These are phyloP conservation scores for Ruellia speciosa DNA, from an alignment of 305 asterid genomes.

Conservation along the genomic window DNA sequence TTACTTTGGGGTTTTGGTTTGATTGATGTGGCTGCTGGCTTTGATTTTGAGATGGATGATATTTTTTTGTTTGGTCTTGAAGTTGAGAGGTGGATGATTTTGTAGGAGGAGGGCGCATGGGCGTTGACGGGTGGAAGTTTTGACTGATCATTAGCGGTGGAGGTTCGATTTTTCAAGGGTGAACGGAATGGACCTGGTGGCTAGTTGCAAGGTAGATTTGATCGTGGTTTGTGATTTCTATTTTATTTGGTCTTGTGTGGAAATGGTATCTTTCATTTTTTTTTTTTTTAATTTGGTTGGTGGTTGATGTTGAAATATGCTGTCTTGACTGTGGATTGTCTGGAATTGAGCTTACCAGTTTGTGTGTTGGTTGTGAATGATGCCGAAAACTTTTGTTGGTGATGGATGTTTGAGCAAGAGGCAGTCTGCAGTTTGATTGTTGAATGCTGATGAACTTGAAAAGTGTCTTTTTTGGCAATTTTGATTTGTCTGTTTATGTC, in stretches of 20 bases:
- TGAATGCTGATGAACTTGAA: not conserved
- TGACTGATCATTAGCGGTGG: conserved; percentile 24
- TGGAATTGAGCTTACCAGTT: not conserved
- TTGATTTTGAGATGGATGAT: conserved; percentile 16
- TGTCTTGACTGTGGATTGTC: not conserved
- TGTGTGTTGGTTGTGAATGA: not conserved
- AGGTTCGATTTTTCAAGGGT: conserved; percentile 11
- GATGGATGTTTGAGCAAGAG: not conserved
- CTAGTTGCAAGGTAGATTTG: conserved; percentile 66
- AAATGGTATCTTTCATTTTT: not conserved
- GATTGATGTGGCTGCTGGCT: conserved; percentile 18
- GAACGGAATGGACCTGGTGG: conserved; percentile 65
- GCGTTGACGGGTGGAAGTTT: conserved; percentile 19
- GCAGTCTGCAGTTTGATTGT: not conserved
- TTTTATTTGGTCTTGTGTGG: not conserved
- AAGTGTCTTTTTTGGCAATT: not conserved
- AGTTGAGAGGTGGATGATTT: conserved; percentile 22
- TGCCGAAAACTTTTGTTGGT: not conserved
- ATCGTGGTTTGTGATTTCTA: not conserved
- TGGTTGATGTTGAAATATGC: not conserved
- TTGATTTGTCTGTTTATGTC: not conserved
- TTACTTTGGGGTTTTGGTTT: not conserved
- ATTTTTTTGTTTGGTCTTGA: conserved; percentile 20
- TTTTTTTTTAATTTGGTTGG: too few relatives aligned
- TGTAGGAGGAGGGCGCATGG: conserved; percentile 23